Conservation (phyloP, 2,329 filamentous ascomycete genomes). For the Cladosporium austrohemisphaericum region DNA sequence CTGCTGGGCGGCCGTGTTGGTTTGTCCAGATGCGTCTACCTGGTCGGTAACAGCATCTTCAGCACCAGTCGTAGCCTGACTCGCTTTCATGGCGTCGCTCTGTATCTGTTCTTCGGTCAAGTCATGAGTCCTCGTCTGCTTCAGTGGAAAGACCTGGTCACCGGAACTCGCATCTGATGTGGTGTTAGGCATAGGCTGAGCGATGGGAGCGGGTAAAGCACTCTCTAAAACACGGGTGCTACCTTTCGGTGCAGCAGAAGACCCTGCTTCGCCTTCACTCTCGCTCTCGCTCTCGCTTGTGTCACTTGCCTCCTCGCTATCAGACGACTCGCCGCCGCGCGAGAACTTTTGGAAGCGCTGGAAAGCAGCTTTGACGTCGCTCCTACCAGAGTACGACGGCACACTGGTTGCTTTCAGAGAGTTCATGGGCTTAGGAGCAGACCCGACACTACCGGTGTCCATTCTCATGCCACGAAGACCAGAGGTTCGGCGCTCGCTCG, state of each 20-base stretch:
- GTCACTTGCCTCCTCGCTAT: conserved; percentile 16
- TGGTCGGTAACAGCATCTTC: neutral
- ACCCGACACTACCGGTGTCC: conserved; percentile 3
- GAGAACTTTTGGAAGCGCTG: conserved; percentile 19
- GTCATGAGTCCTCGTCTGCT: neutral
- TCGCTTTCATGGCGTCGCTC: neutral
- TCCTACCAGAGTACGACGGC: conserved; percentile 7
- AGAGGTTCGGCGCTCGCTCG: neutral
- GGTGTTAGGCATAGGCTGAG: too few species aligned
- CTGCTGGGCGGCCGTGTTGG: neutral
- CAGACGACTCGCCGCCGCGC: conserved; percentile 13
- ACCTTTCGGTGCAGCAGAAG: too few species aligned
- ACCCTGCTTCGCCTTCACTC: neutral
- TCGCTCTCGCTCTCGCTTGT: conserved; percentile 3
- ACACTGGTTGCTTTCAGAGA: conserved; percentile 9
- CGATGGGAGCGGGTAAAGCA: too few species aligned
- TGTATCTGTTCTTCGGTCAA: too few species aligned
- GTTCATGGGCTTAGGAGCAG: conserved; percentile 2
- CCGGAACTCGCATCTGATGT: too few species aligned
- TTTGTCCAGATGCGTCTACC: neutral
- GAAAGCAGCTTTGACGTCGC: conserved; percentile 16
- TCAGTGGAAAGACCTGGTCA: too few species aligned
- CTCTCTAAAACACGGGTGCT: too few species aligned
- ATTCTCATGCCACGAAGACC: conserved; percentile 1
- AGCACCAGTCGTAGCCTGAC: neutral